Base-by-base conservation (phyloP, 2,329 filamentous ascomycete species). In the Aspergillus sp. region DNA sequence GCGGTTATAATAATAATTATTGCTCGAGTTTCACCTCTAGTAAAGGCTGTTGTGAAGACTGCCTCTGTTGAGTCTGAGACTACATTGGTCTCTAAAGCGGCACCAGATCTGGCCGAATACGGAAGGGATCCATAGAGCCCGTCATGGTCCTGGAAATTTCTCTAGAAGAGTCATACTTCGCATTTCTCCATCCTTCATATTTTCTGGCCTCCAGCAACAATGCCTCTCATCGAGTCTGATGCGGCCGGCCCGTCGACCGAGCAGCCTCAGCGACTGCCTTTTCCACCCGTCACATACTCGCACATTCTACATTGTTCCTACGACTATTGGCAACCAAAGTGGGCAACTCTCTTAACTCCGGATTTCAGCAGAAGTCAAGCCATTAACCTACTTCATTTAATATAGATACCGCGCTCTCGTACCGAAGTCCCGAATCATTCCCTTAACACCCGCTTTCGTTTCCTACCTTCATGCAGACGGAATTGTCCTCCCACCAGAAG, bases 241-340 rank as follows among this genome's bases (percentile, higher is more conserved):
- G 46, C 35, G 8, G 59, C 56, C 14, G 68, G 63, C 4, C 31
- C 62, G 3, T 51, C 63, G 35, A 57, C 62, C 1, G 62, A 59
- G 17, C 61, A 61, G 50, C 48, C 65, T 6, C 65, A 68, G 51
- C 68, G 65, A 12, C 79, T 91, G 17, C 85, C 85, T 19, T 98
- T 99, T 70, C 90, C 92, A 19, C 91, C 91, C 1, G 84, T 96
- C 57, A 91, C 87, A 33, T 90, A 88, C 70, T 85, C 89, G 47
- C 93, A 99, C 70, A 96, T 99, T 60, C 80, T 96, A 55, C 90
- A 97, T 76, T 99, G 93, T 77, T 96, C 95, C 43, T 97, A 96
- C 75, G 90, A 96, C 72, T 85, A 83, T 59, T 99, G 95, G 95
- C 91, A 96, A 69, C 86, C 90, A 48, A 88, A 84, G 82, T 91